phyloP scores from a whole-genome alignment of 257 asterid species.

The Solanum ossicruentum region DNA sequence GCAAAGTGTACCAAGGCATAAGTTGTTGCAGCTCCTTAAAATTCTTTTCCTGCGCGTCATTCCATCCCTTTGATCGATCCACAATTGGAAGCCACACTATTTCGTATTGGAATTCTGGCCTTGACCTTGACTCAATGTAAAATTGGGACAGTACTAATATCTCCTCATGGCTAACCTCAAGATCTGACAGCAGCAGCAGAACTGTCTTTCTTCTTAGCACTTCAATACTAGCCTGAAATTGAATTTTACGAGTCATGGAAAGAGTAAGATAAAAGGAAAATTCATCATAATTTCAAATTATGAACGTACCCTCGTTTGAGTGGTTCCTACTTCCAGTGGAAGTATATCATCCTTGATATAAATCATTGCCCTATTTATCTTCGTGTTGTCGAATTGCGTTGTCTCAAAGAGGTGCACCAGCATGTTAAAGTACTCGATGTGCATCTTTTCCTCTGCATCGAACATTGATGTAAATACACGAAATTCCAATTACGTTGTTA shows the following conservation, averaged over 20 bases:
- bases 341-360: constrained; percentile 36
- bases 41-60: constrained; percentile 18
- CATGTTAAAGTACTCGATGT: constrained; percentile 38
- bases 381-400: constrained; percentile 60
- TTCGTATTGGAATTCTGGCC: constrained; percentile 41
- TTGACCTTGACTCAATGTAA: constrained; percentile 28
- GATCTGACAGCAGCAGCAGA: constrained; percentile 59
- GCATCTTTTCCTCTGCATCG: constrained; percentile 45
- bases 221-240: constrained; percentile 14
- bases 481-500: neutral
- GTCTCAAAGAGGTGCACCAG: constrained; percentile 40
- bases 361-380: constrained; percentile 37
- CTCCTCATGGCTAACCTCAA: constrained; percentile 48
- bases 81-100: constrained; percentile 72
- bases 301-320: constrained; percentile 33
- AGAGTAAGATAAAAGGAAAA: neutral
- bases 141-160: constrained; percentile 31
- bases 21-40: constrained; percentile 30
- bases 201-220: constrained; percentile 52
- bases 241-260: constrained; percentile 25
- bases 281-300: neutral
- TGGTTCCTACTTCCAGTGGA: constrained; percentile 45
- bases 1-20: constrained; percentile 82
- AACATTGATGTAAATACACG: neutral
- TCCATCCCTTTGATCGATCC: constrained; percentile 20